Percentiles rank a stretch among this genome's conserved stretches.
These are phyloP conservation scores for Pestalotiopsis sp. DNA, from an alignment of 2,329 filamentous ascomycete genomes.

Conservation along the genomic window DNA sequence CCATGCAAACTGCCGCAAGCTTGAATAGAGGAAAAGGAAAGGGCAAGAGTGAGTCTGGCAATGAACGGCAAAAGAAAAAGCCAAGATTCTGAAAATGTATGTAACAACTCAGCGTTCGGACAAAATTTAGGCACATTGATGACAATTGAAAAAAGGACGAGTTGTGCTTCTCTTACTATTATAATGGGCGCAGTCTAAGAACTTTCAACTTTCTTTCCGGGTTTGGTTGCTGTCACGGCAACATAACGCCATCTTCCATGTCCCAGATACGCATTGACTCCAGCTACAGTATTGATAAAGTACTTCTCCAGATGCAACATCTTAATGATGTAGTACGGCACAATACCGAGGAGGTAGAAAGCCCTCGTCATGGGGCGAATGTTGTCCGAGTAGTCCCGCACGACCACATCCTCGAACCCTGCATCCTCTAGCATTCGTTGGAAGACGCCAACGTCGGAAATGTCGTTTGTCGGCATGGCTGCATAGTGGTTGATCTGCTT, in stretches of 20 bases:
- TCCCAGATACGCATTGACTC: conserved; percentile 34
- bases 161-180: too few relatives aligned
- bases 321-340: conserved; percentile 46
- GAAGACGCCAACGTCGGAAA: conserved; percentile 38
- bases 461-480: conserved; percentile 45
- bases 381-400: conserved; percentile 45
- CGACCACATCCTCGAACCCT: conserved; percentile 44
- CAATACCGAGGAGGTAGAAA: conserved; percentile 44
- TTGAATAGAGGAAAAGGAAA: too few relatives aligned
- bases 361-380: conserved; percentile 48
- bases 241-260: conserved; percentile 35
- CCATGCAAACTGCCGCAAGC: too few relatives aligned
- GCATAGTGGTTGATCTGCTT: conserved; percentile 40
- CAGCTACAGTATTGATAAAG: conserved; percentile 51
- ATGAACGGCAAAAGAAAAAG: too few relatives aligned
- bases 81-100: too few relatives aligned
- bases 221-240: conserved; percentile 36
- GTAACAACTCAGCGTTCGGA: too few relatives aligned
- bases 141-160: too few relatives aligned
- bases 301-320: conserved; percentile 42
- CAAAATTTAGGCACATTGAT: too few relatives aligned
- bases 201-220: too few relatives aligned
- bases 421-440: conserved; percentile 40
- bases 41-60: too few relatives aligned
- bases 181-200: too few relatives aligned